Evolutionary conservation across 73 alveolate genomes (phyloP), one percentile per base, ranked within the genome.

Genomic region (Breviolum minutum): DNA sequence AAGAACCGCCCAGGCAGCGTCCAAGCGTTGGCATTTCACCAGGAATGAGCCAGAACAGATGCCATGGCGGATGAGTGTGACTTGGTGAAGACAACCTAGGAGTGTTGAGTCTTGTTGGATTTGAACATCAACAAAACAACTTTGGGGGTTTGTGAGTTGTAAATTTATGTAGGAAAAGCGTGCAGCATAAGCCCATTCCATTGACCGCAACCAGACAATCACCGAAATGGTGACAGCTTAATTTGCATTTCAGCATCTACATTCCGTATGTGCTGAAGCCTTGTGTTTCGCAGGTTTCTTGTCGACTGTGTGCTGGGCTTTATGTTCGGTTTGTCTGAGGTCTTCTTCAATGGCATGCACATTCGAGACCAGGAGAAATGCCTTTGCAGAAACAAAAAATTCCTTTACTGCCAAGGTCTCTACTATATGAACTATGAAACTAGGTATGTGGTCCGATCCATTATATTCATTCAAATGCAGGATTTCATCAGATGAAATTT

Each of bases 11-110:
- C 85, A 54, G 70, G 71, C 48, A 16, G 97, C 97, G 3, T 90
- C 97, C 54, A 92, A 73, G 90, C 98, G 98, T n/a, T 92, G 98
- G 90, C 98, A 92, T 66, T 68, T 48, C 90, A 92, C 98, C 8
- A 64, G 98, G 80, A 92, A 92, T 29, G 20, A 19, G 48, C 24
- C 77, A 17, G 98, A 92, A 40, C 69, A 92, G 64, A 92, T 92
- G 98, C 98, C 98, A 6, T 92, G 98, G 98, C 70, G 98, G 27
- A 20, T 92, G 81, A 92, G 98, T 68, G 98, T 48, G 11, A 6
- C 98, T 62, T 85, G 94, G 62, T 48, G 48, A 29, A 40, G 26
- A 77, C 30, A 16, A n/a, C 73, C 61, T 54, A 7, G 69, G 40
- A 7, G 6, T 76, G 85, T 40, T 19, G 85, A 62, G 13, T n/a